phyloP scores from a whole-genome alignment of 1,139 yeast genomes.

The Saccharomyces uvarum region DNA sequence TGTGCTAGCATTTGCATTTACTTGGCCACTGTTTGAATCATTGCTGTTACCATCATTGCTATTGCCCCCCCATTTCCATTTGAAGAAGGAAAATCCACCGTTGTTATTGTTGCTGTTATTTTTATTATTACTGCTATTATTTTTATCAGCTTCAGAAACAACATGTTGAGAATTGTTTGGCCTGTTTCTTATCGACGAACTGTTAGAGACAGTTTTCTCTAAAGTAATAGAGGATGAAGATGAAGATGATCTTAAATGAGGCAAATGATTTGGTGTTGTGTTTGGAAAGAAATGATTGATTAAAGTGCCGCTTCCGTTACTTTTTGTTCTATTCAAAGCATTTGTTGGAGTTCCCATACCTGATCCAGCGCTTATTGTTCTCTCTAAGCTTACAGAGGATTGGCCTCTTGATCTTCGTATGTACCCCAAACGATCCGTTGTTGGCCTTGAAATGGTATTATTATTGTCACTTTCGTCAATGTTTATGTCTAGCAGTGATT shows the following conservation, averaged over 20 bases:
- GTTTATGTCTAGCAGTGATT: neutral
- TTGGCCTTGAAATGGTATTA: neutral
- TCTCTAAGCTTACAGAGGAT: neutral
- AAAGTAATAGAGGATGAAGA: slow-evolving; percentile 12
- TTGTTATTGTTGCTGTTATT: slow-evolving; percentile 8
- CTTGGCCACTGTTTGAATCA: slow-evolving; percentile 2
- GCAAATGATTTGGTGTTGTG: neutral
- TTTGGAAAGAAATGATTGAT: neutral
- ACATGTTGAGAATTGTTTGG: neutral
- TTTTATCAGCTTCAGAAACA: neutral
- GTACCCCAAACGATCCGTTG: neutral
- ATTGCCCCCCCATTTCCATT: slow-evolving; percentile 29
- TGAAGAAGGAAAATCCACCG: slow-evolving; percentile 18
- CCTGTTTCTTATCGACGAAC: slow-evolving; percentile 3
- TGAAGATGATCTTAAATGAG: slow-evolving; percentile 1
- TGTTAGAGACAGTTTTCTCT: slow-evolving; percentile 23
- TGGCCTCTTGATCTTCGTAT: neutral
- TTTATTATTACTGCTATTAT: neutral
- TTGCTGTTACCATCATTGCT: slow-evolving; percentile 14
- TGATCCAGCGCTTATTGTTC: neutral
- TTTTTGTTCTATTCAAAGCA: neutral
- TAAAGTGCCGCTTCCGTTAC: neutral
- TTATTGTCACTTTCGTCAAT: neutral
- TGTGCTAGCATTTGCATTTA: slow-evolving; percentile 4
- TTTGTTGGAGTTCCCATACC: neutral